A percentile compares a stretch with the other conserved stretches of the same genome.
Evolutionary conservation across 495 filamentous ascomycete genomes (phyloP).

Genomic region (Penicillium longicatenatum): DNA sequence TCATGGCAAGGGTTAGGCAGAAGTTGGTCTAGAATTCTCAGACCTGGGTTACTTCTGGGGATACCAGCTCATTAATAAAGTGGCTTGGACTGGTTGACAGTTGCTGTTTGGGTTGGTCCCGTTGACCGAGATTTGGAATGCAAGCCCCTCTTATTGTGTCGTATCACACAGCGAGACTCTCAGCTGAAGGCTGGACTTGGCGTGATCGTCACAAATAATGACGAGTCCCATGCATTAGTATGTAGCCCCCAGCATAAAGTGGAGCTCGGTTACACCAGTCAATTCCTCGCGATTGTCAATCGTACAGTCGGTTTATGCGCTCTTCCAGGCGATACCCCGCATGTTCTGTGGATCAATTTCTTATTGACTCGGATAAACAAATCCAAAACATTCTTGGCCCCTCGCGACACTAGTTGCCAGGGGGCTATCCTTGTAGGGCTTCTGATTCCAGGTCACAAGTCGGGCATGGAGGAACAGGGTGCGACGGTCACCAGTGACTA

Average conservation of each 20-base stretch:
- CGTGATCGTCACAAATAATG: neutral
- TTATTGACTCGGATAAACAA: neutral
- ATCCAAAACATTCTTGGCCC: too few species aligned
- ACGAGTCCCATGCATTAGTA: neutral
- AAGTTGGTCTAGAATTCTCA: neutral
- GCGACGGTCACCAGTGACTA: too few species aligned
- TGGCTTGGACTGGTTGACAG: neutral
- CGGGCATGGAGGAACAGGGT: too few species aligned
- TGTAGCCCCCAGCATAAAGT: neutral
- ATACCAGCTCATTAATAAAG: neutral
- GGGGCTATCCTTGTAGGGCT: too few species aligned
- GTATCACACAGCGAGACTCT: neutral
- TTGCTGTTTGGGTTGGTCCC: neutral
- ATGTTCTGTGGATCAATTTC: neutral
- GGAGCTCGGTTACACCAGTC: neutral
- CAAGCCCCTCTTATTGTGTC: neutral
- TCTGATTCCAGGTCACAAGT: too few species aligned
- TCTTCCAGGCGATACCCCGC: neutral
- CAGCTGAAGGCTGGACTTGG: neutral
- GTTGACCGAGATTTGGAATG: neutral
- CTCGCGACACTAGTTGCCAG: too few species aligned
- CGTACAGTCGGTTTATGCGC: neutral
- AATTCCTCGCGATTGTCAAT: neutral
- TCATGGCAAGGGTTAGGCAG: neutral
- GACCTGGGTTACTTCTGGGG: too few species aligned